Evolutionary conservation across 345 rosid species (phyloP).

Genomic region (Mangifera indica): DNA sequence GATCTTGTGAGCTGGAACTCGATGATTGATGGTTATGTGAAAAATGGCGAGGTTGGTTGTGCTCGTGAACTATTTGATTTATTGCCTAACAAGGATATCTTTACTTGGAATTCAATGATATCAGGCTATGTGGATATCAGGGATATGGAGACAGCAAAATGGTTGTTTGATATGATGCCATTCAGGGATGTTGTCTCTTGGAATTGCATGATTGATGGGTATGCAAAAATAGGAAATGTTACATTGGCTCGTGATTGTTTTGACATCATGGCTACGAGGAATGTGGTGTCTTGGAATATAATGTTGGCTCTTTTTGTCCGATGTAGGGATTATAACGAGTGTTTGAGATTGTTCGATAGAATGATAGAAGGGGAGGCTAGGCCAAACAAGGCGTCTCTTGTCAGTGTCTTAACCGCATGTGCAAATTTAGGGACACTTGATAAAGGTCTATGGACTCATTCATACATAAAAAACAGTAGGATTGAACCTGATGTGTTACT

Average conservation of each 20-base stretch:
- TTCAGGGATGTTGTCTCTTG: slow-evolving; percentile 52
- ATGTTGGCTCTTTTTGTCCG: slow-evolving; percentile 55
- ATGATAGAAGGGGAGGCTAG: slow-evolving; percentile 41
- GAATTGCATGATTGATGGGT: slow-evolving; percentile 65
- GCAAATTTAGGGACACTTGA: slow-evolving; percentile 46
- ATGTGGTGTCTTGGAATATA: slow-evolving; percentile 61
- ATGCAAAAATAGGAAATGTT: slow-evolving; percentile 39
- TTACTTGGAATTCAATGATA: slow-evolving; percentile 67
- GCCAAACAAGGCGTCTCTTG: slow-evolving; percentile 56
- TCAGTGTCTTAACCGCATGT: slow-evolving; percentile 59
- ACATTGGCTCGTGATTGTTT: slow-evolving; percentile 37
- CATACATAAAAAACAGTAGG: slow-evolving; percentile 33
- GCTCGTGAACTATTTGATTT: slow-evolving; percentile 59
- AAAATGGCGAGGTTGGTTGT: slow-evolving; percentile 32
- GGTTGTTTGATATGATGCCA: slow-evolving; percentile 45
- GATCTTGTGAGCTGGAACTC: slow-evolving; percentile 60
- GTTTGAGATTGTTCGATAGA: slow-evolving; percentile 52
- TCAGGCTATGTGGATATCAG: slow-evolving; percentile 42
- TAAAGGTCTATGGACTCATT: slow-evolving; percentile 49
- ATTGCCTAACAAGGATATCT: slow-evolving; percentile 48
- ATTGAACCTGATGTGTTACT: slow-evolving; percentile 47
- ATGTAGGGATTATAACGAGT: slow-evolving; percentile 42
- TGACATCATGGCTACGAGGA: slow-evolving; percentile 48
- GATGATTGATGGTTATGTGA: slow-evolving; percentile 50
- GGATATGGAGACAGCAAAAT: slow-evolving; percentile 43